These are phyloP conservation scores for Betula pendula DNA, from an alignment of 306 rosid species.

Conservation along the genomic window DNA sequence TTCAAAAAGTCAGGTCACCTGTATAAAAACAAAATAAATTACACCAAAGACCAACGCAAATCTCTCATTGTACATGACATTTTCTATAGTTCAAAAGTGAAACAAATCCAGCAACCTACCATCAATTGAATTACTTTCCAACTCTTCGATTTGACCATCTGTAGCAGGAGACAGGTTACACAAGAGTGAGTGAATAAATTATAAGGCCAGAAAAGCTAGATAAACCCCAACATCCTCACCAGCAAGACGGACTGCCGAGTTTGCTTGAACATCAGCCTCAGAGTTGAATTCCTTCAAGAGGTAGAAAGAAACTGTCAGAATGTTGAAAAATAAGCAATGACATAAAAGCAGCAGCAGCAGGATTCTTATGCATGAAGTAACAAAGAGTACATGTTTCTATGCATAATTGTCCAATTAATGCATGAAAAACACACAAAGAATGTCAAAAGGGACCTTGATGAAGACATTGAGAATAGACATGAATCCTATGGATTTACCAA, in stretches of 20 bases:
- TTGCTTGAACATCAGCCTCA: conserved; percentile 92
- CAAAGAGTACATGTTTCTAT: not conserved
- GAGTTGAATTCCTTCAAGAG: conserved; percentile 60
- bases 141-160: conserved; percentile 76
- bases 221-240: conserved; percentile 49
- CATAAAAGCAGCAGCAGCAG: conserved; percentile 18
- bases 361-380: conserved; percentile 8
- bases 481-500: not conserved
- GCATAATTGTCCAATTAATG: not conserved
- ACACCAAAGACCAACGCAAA: not conserved
- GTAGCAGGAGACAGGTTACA: conserved; percentile 29
- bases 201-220: conserved; percentile 8
- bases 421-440: not conserved
- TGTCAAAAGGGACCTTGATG: not conserved
- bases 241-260: conserved; percentile 68
- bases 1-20: conserved; percentile 16
- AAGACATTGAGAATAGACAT: not conserved
- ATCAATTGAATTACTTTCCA: conserved; percentile 27
- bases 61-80: not conserved
- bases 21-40: conserved; percentile 22
- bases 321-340: not conserved
- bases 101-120: conserved; percentile 23
- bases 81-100: conserved; percentile 6
- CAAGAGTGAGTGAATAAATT: not conserved
- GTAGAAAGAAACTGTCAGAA: conserved; percentile 32